A percentile compares a stretch with the other conserved stretches of the same genome.
phyloP scores from a whole-genome alignment of 139 green algal genomes.

The Eudorina sp. region DNA sequence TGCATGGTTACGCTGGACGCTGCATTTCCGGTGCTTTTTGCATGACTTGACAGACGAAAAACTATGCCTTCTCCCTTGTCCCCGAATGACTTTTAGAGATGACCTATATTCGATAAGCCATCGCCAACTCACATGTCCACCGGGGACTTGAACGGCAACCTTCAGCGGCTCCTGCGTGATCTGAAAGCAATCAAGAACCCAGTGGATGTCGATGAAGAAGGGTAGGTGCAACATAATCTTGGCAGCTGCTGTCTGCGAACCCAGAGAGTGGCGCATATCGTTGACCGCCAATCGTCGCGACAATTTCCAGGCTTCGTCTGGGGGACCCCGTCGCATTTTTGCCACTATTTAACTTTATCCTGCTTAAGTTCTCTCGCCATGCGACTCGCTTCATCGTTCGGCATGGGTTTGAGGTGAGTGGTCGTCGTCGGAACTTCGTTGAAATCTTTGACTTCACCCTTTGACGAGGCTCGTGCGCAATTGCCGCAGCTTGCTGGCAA shows the following conservation, averaged over 20 bases:
- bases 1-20: too few species aligned
- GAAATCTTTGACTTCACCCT: too few species aligned
- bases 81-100: too few species aligned
- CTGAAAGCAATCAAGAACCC: constrained; percentile 70
- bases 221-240: constrained; percentile 68
- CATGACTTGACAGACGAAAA: too few species aligned
- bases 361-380: constrained; percentile 76
- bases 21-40: too few species aligned
- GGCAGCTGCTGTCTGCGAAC: too few species aligned
- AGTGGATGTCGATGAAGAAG: constrained; percentile 65
- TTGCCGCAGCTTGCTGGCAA: constrained; percentile 78
- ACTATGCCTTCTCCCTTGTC: too few species aligned
- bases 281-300: not conserved
- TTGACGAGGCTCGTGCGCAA: not conserved
- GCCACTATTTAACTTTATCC: constrained; percentile 69
- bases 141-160: constrained; percentile 71
- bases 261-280: not conserved
- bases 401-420: constrained; percentile 69
- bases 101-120: too few species aligned
- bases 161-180: constrained; percentile 64
- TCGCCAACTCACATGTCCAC: constrained; percentile 55
- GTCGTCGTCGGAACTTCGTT: too few species aligned
- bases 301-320: constrained; percentile 51
- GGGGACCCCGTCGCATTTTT: constrained; percentile 74
- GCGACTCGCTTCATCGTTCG: constrained; percentile 63